A percentile compares a stretch with the other conserved stretches of the same genome.
Evolutionary conservation across 2,329 filamentous ascomycete genomes (phyloP).

Genomic region (Neonectria hederae): DNA sequence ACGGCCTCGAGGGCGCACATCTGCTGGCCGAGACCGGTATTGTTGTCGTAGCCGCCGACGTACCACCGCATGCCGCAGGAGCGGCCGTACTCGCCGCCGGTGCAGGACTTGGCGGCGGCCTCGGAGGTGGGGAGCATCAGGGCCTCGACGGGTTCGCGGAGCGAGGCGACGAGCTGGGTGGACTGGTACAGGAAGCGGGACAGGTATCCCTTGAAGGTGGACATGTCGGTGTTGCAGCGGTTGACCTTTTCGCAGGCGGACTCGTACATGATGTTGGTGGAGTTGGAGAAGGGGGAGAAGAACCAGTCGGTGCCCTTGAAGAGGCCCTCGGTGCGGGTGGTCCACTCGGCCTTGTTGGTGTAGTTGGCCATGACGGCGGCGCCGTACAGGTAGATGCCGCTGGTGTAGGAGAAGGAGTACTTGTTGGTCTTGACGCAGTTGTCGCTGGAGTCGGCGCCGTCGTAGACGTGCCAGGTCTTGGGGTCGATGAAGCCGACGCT

Average conservation of each 20-base stretch:
- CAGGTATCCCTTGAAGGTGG: conserved; percentile 74
- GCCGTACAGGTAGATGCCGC: conserved; percentile 73
- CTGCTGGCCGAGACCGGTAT: conserved; percentile 67
- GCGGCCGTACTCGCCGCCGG: conserved; percentile 61
- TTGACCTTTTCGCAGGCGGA: conserved; percentile 68
- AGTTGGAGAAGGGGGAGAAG: conserved; percentile 62
- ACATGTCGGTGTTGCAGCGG: conserved; percentile 70
- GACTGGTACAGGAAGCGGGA: conserved; percentile 71
- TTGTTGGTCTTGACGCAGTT: conserved; percentile 64
- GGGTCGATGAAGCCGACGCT: conserved; percentile 65
- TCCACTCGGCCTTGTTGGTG: conserved; percentile 64
- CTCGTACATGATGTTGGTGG: conserved; percentile 71
- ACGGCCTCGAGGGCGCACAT: conserved; percentile 72
- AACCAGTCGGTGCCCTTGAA: conserved; percentile 63
- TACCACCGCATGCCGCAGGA: conserved; percentile 73
- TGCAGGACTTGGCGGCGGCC: conserved; percentile 66
- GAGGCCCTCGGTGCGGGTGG: conserved; percentile 60
- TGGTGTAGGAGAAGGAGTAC: conserved; percentile 71
- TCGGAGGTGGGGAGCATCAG: conserved; percentile 62
- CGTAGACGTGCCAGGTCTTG: conserved; percentile 63
- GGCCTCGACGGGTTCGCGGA: conserved; percentile 56
- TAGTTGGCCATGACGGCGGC: conserved; percentile 71
- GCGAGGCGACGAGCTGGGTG: conserved; percentile 64
- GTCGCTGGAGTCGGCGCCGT: conserved; percentile 65
- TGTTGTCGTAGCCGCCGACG: conserved; percentile 63